phyloP scores from a whole-genome alignment of 352 stramenopile species.

The Globisporangium recalcitrans region DNA sequence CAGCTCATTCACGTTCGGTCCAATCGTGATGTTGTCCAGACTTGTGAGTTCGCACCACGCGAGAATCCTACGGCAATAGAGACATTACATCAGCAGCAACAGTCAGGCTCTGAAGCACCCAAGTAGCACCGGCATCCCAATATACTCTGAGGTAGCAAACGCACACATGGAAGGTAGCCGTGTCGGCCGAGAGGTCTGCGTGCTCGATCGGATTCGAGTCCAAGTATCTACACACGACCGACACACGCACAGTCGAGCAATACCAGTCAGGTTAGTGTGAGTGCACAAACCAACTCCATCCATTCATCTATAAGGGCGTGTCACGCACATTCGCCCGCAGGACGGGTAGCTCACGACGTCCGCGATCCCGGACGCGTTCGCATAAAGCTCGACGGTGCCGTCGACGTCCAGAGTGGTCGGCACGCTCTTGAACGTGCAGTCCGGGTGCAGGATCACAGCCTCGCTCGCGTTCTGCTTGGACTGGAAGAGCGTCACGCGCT shows the following conservation, averaged over 20 bases:
- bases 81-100: background rate
- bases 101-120: background rate
- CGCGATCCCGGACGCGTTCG: constrained; percentile 10
- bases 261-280: background rate
- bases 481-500: constrained; percentile 20
- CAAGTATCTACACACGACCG: no score
- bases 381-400: constrained; percentile 6
- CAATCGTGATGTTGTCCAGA: background rate
- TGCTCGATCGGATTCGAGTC: constrained; percentile 15
- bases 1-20: constrained; percentile 6
- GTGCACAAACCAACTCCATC: background rate
- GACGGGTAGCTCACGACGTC: constrained; percentile 14
- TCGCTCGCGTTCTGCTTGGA: constrained; percentile 16
- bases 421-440: constrained; percentile 14
- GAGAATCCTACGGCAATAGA: constrained; percentile 1
- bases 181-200: background rate
- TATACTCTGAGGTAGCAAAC: background rate
- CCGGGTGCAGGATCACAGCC: constrained; percentile 19
- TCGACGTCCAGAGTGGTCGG: constrained; percentile 6
- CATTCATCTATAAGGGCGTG: background rate
- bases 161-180: constrained; percentile 1
- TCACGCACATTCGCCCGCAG: constrained; percentile 7
- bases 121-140: background rate
- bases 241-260: no score
- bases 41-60: constrained; percentile 1